Evolutionary conservation across 257 asterid genomes (phyloP).

Genomic region (Plantago elongata): DNA sequence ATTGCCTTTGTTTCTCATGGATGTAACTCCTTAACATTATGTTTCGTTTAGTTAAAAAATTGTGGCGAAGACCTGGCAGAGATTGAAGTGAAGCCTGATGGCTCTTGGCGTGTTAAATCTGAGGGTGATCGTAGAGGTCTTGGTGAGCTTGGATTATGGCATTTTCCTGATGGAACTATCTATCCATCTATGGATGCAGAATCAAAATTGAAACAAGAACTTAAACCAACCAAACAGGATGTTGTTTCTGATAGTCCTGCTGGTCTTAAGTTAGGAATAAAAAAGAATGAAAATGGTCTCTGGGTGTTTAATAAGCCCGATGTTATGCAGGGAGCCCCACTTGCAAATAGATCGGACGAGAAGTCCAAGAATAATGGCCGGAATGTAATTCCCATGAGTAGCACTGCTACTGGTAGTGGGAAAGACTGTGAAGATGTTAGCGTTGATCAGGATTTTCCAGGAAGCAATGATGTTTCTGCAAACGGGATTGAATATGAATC

Average conservation of each 20-base stretch:
- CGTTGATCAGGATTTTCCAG: constrained; percentile 79
- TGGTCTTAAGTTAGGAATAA: constrained; percentile 66
- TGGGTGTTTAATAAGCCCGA: constrained; percentile 76
- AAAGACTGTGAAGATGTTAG: constrained; percentile 82
- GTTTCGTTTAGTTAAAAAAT: constrained; percentile 46
- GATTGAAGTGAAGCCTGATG: constrained; percentile 95
- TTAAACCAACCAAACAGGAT: constrained; percentile 65
- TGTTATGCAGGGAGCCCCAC: constrained; percentile 39
- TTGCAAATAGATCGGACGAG: constrained; percentile 40
- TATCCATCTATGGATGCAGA: constrained; percentile 47
- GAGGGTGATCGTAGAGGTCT: constrained; percentile 71
- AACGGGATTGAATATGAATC: constrained; percentile 72
- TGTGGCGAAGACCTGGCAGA: constrained; percentile 84
- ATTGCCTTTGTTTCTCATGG: constrained; percentile 9
- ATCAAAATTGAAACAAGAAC: constrained; percentile 56
- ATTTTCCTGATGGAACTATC: constrained; percentile 78
- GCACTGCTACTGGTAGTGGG: constrained; percentile 87
- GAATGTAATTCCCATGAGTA: constrained; percentile 66
- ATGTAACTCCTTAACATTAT: constrained; percentile 13
- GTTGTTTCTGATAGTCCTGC: constrained; percentile 68
- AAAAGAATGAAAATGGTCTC: constrained; percentile 56
- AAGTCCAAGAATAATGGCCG: constrained; percentile 30
- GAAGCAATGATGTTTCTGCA: constrained; percentile 46
- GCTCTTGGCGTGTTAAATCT: constrained; percentile 93
- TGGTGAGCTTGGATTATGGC: constrained; percentile 91